Base-by-base conservation (phyloP, 352 stramenopile species). In the Phytophthora pseudosyringae region DNA sequence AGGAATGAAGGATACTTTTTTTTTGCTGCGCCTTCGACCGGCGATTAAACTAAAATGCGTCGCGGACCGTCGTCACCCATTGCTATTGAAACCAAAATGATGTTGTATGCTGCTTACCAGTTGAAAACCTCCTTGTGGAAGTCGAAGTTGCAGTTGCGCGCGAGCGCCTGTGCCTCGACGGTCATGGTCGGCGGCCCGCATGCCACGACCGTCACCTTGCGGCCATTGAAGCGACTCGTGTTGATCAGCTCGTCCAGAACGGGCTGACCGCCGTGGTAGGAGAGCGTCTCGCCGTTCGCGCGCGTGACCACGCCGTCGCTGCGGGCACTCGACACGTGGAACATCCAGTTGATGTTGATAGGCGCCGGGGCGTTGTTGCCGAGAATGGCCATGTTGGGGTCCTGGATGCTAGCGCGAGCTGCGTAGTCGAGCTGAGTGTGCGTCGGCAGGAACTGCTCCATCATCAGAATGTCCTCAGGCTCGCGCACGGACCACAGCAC, bases 91-190 rank as follows among this genome's bases (percentile, higher is more conserved):
- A 38, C 31, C 12, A 55, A 61, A 50, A 53, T 51, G 57, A 50
- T 48, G 41, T 21, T 39, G 8, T 47, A 54, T 54, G 15, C 54
- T 9, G 47, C 13, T 78, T 84, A 95, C 80, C 85, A 93, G 56
- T 80, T 78, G 59, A 95, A 95, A 33, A 92, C 74, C 57, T 95
- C 87, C 58, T 92, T 93, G 69, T 95, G 86, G 64, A 95, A 93
- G 51, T 89, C 81, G 58, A 91, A 93, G 50, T 73, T 73, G 48
- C 81, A 88, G 48, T 67, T 71, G 32, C 81, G 78, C n/a, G 86
- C 82, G 3, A 91, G 69, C 15, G 67, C 32, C 59, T 95, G 86
- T 1, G 84, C 84, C 49, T 90, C 82, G 11, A 81, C 76, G 6
- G 75, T 81, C 77, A 95, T 88, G 31, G 83, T 88, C 4, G 83